These are phyloP conservation scores for Penicillium rolfsii DNA, from an alignment of 2,329 filamentous ascomycete genomes.

Conservation along the genomic window DNA sequence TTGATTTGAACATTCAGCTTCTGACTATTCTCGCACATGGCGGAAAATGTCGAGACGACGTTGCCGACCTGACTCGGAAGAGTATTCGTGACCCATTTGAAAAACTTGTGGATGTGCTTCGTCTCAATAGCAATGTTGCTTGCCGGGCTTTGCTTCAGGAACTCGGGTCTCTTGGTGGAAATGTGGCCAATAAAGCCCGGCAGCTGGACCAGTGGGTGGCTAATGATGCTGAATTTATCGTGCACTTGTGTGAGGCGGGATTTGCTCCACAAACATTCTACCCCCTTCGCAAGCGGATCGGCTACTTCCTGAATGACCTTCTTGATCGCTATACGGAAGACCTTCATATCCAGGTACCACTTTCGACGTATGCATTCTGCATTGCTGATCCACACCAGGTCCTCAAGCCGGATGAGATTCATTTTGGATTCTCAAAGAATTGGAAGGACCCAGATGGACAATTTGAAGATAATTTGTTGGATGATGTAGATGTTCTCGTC, in stretches of 20 bases:
- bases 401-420: constrained; percentile 58
- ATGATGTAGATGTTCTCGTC: constrained; percentile 57
- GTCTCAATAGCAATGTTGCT: constrained; percentile 35
- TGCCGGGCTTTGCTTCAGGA: constrained; percentile 44
- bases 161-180: constrained; percentile 33
- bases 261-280: constrained; percentile 50
- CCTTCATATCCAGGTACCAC: constrained; percentile 53
- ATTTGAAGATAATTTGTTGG: constrained; percentile 50
- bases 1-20: constrained; percentile 58
- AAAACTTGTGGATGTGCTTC: constrained; percentile 44
- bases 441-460: constrained; percentile 43
- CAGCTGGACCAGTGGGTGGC: constrained; percentile 43
- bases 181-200: constrained; percentile 26
- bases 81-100: constrained; percentile 41
- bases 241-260: constrained; percentile 48
- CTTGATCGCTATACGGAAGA: constrained; percentile 51
- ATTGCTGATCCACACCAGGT: constrained; percentile 59
- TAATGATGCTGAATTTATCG: constrained; percentile 40
- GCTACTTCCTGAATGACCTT: constrained; percentile 43
- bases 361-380: constrained; percentile 59
- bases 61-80: constrained; percentile 49
- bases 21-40: constrained; percentile 60
- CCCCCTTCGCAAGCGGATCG: constrained; percentile 47
- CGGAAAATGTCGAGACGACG: constrained; percentile 47
- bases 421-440: constrained; percentile 57